These are phyloP conservation scores for Fonsecaea pugnacius DNA, from an alignment of 2,329 filamentous ascomycete genomes.

Conservation along the genomic window DNA sequence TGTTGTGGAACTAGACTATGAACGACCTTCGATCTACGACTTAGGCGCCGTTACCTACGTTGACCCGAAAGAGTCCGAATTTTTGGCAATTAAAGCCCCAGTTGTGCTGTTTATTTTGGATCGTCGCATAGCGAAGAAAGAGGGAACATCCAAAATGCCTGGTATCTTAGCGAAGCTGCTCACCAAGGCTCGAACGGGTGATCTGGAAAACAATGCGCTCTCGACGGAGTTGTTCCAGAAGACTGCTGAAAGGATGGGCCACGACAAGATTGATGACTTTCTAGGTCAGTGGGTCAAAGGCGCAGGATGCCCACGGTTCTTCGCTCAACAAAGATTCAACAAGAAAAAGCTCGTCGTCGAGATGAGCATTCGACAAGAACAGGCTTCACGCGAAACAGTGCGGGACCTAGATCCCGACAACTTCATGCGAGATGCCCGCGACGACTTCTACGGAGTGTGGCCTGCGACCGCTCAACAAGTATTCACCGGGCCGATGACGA, in stretches of 20 bases:
- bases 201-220: constrained; percentile 71
- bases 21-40: constrained; percentile 79
- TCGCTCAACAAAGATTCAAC: constrained; percentile 88
- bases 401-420: constrained; percentile 69
- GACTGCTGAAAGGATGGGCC: constrained; percentile 84
- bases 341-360: constrained; percentile 97
- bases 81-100: constrained; percentile 87
- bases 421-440: constrained; percentile 84
- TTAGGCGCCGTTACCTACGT: constrained; percentile 78
- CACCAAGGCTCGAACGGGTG: constrained; percentile 81
- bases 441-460: constrained; percentile 71
- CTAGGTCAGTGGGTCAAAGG: constrained; percentile 92
- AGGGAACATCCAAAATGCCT: constrained; percentile 79
- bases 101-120: constrained; percentile 93
- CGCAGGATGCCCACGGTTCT: constrained; percentile 85
- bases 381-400: constrained; percentile 61
- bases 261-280: constrained; percentile 84
- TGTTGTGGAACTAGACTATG: constrained; percentile 78
- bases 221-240: constrained; percentile 77
- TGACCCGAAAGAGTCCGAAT: constrained; percentile 83
- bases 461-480: constrained; percentile 73
- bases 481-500: constrained; percentile 96
- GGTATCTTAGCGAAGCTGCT: constrained; percentile 86
- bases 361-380: constrained; percentile 81
- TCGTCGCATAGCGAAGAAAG: constrained; percentile 84